phyloP scores from a whole-genome alignment of 2,329 filamentous ascomycete genomes.

The Intubia oerlemansii region DNA sequence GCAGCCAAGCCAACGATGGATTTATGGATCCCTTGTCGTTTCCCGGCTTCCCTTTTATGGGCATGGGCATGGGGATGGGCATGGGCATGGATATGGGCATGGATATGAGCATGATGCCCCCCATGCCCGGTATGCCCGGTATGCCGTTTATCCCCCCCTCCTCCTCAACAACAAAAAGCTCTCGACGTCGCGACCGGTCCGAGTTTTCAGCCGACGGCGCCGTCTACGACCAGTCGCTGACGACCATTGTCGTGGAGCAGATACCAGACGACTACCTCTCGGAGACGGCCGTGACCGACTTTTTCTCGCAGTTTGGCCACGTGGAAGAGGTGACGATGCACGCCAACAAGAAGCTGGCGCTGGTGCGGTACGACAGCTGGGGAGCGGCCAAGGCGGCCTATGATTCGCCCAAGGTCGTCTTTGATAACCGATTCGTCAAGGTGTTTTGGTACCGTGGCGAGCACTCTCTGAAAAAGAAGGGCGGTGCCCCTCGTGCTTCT shows the following conservation, averaged over 20 bases:
- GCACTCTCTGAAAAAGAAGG: no score
- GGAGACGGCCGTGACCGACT: conserved; percentile 41
- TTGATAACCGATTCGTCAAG: conserved; percentile 71
- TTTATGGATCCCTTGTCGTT: no score
- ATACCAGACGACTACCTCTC: conserved; percentile 52
- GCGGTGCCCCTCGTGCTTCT: no score
- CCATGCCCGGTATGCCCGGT: background rate
- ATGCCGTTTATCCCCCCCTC: no score
- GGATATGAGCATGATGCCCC: background rate
- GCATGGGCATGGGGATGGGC: no score
- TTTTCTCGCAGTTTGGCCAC: conserved; percentile 52
- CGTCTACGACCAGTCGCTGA: conserved; percentile 16
- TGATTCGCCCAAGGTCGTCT: conserved; percentile 57
- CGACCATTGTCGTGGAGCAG: conserved; percentile 52
- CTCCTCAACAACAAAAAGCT: no score
- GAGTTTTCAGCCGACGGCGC: background rate
- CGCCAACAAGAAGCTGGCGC: conserved; percentile 41
- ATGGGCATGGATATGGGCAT: background rate
- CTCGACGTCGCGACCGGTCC: no score
- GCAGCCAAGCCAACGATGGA: no score
- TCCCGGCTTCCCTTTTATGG: no score
- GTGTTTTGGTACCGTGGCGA: conserved; percentile 62
- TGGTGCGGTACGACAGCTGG: conserved; percentile 48
- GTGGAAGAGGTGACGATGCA: conserved; percentile 45
- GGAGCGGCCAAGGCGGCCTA: conserved; percentile 48